phyloP scores from a whole-genome alignment of 495 filamentous ascomycete genomes.

The Penicillium taxi region DNA sequence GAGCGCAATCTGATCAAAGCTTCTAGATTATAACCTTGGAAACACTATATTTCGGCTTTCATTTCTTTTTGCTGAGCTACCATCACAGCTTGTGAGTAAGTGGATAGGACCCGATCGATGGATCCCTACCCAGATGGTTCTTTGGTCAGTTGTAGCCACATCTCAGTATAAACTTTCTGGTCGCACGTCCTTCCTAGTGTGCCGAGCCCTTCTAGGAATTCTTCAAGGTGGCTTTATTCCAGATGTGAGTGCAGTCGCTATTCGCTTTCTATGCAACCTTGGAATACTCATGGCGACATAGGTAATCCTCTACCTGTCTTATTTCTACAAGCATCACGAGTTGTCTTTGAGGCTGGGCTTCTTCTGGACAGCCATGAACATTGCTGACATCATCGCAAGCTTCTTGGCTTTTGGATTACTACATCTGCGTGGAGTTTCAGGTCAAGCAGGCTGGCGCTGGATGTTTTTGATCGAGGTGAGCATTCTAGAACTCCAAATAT shows the following conservation, averaged over 20 bases:
- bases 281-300: no score
- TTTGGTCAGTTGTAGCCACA: constrained; percentile 62
- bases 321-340: constrained; percentile 58
- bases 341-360: constrained; percentile 46
- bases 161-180: constrained; percentile 54
- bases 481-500: no score
- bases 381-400: constrained; percentile 37
- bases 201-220: constrained; percentile 55
- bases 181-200: constrained; percentile 51
- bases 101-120: constrained; percentile 14
- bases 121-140: constrained; percentile 53
- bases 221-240: constrained; percentile 58
- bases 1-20: constrained; percentile 38
- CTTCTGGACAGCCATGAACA: constrained; percentile 56
- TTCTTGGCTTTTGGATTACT: constrained; percentile 41
- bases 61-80: constrained; percentile 9
- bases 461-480: constrained; percentile 44
- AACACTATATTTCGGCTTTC: constrained; percentile 13
- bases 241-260: no score
- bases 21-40: constrained; percentile 18
- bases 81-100: constrained; percentile 25
- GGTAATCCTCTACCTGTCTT: constrained; percentile 60
- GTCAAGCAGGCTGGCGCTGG: constrained; percentile 30
- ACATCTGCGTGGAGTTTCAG: constrained; percentile 30
- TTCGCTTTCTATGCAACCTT: no score